phyloP scores from a whole-genome alignment of 306 rosid genomes.

The Glycine tomentella region DNA sequence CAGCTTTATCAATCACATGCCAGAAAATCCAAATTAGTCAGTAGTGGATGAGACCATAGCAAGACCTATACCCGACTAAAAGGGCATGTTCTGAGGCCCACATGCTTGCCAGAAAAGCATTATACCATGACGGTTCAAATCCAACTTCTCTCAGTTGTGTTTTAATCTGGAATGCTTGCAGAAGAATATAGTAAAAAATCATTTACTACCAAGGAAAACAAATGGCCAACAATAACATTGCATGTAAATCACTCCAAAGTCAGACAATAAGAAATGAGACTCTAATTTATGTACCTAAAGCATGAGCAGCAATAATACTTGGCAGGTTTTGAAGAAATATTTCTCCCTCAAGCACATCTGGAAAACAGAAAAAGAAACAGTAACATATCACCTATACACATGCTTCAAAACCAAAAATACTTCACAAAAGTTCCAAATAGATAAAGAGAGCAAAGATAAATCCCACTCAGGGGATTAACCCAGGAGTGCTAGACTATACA shows the following conservation, averaged over 20 bases:
- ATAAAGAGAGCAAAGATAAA: conserved; percentile 16
- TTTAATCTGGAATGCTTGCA: conserved; percentile 17
- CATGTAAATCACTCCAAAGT: conserved; percentile 20
- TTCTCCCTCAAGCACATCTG: conserved; percentile 94
- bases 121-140: conserved; percentile 14
- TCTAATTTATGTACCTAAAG: conserved; percentile 65
- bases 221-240: conserved; percentile 14
- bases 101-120: background rate
- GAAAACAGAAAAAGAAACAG: conserved; percentile 39
- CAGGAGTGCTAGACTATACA: conserved; percentile 6
- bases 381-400: conserved; percentile 22
- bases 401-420: conserved; percentile 32
- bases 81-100: conserved; percentile 21
- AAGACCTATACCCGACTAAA: background rate
- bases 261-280: conserved; percentile 17
- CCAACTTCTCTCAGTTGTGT: conserved; percentile 12
- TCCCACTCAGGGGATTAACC: too few relatives aligned
- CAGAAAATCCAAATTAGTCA: too few relatives aligned
- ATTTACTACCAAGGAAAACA: conserved; percentile 37
- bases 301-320: conserved; percentile 91
- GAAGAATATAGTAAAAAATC: conserved; percentile 3
- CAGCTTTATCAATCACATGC: too few relatives aligned
- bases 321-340: conserved; percentile 98
- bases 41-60: too few relatives aligned
- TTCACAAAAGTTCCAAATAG: background rate